Base-by-base conservation (phyloP, 345 rosid genomes). In the Rhizophora apiculata region DNA sequence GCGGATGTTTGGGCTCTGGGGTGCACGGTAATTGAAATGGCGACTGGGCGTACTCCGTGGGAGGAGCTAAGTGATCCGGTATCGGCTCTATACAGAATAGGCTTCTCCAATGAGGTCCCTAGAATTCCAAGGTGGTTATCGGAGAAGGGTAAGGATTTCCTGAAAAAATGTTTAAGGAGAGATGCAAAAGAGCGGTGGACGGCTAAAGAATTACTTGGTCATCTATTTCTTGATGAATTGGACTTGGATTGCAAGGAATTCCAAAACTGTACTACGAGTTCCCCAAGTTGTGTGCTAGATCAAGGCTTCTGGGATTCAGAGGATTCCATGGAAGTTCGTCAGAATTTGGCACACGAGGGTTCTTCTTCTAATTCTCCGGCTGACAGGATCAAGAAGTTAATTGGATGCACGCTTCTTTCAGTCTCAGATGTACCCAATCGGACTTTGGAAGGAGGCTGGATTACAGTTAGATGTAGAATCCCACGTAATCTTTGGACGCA, bases 1-100 rank as follows among this genome's bases (percentile, higher is more conserved):
- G 97, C 96, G 62, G 98, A 94, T 65, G 79, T 94, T 21, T 94
- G 98, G 98, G 93, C 96, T 15, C 77, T 91, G 8, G 97, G 98
- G 32, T 91, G 98, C 67, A 74, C 80, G 63, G 67, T 89, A 72
- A 76, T 94, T 49, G 97, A 94, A 78, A 91, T 89, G 96, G 86
- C 87, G 8, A 89, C 89, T 0, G 97, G 98, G 54, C 75, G 27
- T 37, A 79, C 56, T 18, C 96, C 97, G 31, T 94, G 98, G 98
- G 79, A 83, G 11, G 87, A 83, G 80, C 24, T 80, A 59, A 73
- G 72, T 46, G 87, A 90, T 77, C 87, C 91, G 3, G 87, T 85
- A 0, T 84, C 96, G 0, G 93, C 85, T 57, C 80, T 94, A 22
- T 88, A 84, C 26, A 80, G 81, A 76, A 89, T 94, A 65, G 98